Evolutionary conservation across 495 filamentous ascomycete genomes (phyloP).

Genomic region (Aspergillus indologenus): DNA sequence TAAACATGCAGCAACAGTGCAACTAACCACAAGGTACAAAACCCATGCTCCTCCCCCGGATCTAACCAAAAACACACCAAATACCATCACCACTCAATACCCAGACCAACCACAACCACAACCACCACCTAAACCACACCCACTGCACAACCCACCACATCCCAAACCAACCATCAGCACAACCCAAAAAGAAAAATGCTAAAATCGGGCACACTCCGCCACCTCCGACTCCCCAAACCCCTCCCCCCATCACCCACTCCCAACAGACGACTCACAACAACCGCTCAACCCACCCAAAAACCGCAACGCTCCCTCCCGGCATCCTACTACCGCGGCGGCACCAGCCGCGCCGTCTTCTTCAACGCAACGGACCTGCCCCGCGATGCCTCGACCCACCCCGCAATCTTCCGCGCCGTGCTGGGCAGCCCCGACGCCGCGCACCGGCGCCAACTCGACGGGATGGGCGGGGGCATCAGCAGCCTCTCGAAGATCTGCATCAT

Average conservation of each 20-base stretch:
- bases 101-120: too few species aligned
- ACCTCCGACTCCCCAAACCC: background rate
- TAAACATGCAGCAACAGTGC: too few species aligned
- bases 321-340: slow-evolving; percentile 71
- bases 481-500: slow-evolving; percentile 71
- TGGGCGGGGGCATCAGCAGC: slow-evolving; percentile 67
- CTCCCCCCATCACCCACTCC: background rate
- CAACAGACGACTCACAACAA: too few species aligned
- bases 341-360: slow-evolving; percentile 67
- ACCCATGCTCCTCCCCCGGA: too few species aligned
- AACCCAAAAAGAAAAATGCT: too few species aligned
- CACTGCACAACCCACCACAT: too few species aligned
- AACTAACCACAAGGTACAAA: too few species aligned
- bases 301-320: slow-evolving; percentile 49
- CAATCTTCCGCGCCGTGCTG: slow-evolving; percentile 59
- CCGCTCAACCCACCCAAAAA: too few species aligned
- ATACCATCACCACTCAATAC: too few species aligned
- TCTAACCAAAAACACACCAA: too few species aligned
- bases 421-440: slow-evolving; percentile 66
- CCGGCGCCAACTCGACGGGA: slow-evolving; percentile 67
- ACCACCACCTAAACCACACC: too few species aligned
- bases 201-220: background rate
- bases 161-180: too few species aligned
- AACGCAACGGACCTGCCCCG: slow-evolving; percentile 49
- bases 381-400: slow-evolving; percentile 49